Evolutionary conservation across 2,329 filamentous ascomycete species (phyloP), one percentile per base, ranked within the genome.

Genomic region (Aspergillus hortae): DNA sequence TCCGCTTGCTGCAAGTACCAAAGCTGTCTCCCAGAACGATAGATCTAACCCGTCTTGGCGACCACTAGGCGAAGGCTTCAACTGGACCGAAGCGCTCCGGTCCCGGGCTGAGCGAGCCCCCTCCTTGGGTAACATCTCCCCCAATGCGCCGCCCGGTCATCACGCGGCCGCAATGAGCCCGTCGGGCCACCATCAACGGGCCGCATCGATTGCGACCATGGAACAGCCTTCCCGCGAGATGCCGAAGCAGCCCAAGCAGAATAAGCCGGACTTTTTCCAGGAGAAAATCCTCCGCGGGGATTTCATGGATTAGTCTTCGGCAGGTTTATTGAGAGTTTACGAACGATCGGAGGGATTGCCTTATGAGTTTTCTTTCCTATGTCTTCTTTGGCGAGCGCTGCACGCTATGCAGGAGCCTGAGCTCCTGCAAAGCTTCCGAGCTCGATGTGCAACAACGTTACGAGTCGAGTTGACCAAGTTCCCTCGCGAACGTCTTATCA

Each of bases 211-310:
- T 51, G 76, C 82, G 21, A 72, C 79, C 56, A 80, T 83, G 78
- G 82, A 85, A 62, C 77, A 77, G 47, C 82, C 82, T 35, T 60
- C 67, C 19, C 71, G 71, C 47, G 71, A 76, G 48, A 70, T 76
- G 32, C 68, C 72, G 15, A 73, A 72, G 52, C 73, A 78, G 57
- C 75, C 74, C 4, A 74, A 75, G 51, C 74, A 80, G 59, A 78
- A 79, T 40, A 95, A 92, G 78, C 92, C 92, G 27, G 94, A 99
- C 75, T 88, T 88, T 57, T 94, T 96, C 76, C 92, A 96, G 73
- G 94, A 99, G 80, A 85, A 95, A 61, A 97, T 99, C 64, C 81
- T 99, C 61, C 94, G 96, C 76, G 94, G 92, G 43, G 94, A 99
- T 67, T 97, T 99, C 66, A 96, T 97, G 91, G 92, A 96, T 67